Conservation (phyloP, 176 grass and related monocot species). For the Melocanna baccifera region DNA sequence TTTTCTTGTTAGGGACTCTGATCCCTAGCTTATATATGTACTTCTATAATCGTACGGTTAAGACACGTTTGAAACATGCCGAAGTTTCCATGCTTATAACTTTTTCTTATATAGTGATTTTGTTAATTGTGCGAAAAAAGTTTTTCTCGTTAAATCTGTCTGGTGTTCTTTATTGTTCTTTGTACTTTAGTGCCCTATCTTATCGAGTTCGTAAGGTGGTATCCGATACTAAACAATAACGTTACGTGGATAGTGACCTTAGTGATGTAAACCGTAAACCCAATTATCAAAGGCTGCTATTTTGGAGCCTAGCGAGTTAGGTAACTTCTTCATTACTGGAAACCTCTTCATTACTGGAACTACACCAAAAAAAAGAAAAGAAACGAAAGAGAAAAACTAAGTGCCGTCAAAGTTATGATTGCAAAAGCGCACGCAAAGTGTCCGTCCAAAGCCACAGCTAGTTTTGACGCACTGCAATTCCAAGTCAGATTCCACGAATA, state of each 20-base stretch:
- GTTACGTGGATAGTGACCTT: neutral
- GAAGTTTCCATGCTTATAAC: no score
- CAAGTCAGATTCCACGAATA: constrained; percentile 36
- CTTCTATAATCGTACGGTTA: no score
- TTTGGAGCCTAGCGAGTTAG: neutral
- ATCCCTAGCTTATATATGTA: no score
- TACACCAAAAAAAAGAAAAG: neutral
- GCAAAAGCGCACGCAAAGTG: neutral
- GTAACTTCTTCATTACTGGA: neutral
- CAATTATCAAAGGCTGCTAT: constrained; percentile 1
- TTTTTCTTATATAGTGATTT: no score
- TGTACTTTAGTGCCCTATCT: no score
- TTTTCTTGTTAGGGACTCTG: no score
- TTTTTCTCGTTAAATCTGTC: no score
- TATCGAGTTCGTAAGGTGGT: no score
- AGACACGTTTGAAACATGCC: no score
- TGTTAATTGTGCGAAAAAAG: no score
- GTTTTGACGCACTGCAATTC: neutral
- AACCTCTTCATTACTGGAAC: neutral
- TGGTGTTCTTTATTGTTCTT: no score
- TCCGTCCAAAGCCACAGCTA: constrained; percentile 24
- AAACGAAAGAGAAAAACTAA: neutral
- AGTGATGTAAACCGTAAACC: constrained; percentile 27
- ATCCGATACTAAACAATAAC: neutral
- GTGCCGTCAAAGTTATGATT: neutral